These are phyloP conservation scores for Ganoderma lucidum DNA, from an alignment of 1,284 basidiomycete genomes.

Conservation along the genomic window DNA sequence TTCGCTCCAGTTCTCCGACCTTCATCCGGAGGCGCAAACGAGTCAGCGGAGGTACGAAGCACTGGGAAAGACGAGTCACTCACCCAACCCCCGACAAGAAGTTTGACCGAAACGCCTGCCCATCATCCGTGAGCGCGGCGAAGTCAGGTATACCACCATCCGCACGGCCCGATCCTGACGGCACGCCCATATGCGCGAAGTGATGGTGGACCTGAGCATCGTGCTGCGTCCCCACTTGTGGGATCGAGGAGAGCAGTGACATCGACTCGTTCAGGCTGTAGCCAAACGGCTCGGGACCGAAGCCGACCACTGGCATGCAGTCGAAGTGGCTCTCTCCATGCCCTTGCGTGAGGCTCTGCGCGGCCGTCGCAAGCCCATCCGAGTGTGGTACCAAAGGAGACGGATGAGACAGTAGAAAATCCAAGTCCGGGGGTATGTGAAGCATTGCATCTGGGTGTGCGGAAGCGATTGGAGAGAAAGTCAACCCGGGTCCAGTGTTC, in stretches of 20 bases:
- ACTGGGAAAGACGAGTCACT: not conserved
- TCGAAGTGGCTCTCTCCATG: not conserved
- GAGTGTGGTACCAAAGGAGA: not conserved
- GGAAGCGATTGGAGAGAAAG: not conserved
- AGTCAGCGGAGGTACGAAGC: not conserved
- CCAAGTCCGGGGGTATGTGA: not conserved
- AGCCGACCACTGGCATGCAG: not conserved
- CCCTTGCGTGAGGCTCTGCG: not conserved
- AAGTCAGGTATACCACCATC: not conserved
- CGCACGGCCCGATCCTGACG: no score
- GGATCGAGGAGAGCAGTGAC: not conserved
- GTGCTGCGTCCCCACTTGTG: not conserved
- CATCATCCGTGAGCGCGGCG: not conserved
- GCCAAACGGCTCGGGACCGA: not conserved
- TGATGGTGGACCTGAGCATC: not conserved
- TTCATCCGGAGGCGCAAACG: not conserved
- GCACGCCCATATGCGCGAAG: not conserved
- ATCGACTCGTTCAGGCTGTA: not conserved
- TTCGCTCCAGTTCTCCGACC: not conserved
- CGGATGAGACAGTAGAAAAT: not conserved
- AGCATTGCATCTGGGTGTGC: not conserved
- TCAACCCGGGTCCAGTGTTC: not conserved
- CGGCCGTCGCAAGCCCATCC: not conserved
- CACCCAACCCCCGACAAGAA: not conserved
- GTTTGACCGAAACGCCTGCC: not conserved